phyloP scores from a whole-genome alignment of 2,329 filamentous ascomycete species.

The Ilyonectria mors-panacis region DNA sequence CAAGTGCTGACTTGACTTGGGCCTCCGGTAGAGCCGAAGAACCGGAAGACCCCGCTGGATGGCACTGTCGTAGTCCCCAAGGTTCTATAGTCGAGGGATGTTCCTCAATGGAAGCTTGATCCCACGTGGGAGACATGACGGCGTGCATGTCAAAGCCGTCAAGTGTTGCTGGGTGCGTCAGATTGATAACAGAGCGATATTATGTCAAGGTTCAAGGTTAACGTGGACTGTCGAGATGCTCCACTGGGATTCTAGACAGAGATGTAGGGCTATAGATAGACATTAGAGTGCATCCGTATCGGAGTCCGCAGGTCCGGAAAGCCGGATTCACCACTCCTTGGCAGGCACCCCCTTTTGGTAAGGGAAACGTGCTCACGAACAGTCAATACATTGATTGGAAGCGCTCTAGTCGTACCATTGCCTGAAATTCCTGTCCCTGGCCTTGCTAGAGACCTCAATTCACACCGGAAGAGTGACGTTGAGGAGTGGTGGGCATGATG shows the following conservation, averaged over 20 bases:
- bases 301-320: background rate
- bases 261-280: background rate
- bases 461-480: background rate
- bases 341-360: background rate
- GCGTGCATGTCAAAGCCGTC: background rate
- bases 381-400: background rate
- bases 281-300: background rate
- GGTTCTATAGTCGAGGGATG: background rate
- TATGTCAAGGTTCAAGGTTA: background rate
- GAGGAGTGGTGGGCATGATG: background rate
- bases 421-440: background rate
- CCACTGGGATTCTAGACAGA: background rate
- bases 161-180: background rate
- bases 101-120: background rate
- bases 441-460: background rate
- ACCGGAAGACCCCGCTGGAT: conserved; percentile 7
- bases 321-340: background rate
- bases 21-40: background rate
- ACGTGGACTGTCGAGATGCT: background rate
- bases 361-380: too few species aligned
- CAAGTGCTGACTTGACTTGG: background rate
- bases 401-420: background rate
- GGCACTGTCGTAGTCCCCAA: background rate
- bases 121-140: background rate
- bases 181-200: conserved; percentile 5